Percentiles rank a stretch among this genome's conserved stretches.
Evolutionary conservation across 1,284 basidiomycete genomes (phyloP).

Genomic region (Ceratobasidium sp.): DNA sequence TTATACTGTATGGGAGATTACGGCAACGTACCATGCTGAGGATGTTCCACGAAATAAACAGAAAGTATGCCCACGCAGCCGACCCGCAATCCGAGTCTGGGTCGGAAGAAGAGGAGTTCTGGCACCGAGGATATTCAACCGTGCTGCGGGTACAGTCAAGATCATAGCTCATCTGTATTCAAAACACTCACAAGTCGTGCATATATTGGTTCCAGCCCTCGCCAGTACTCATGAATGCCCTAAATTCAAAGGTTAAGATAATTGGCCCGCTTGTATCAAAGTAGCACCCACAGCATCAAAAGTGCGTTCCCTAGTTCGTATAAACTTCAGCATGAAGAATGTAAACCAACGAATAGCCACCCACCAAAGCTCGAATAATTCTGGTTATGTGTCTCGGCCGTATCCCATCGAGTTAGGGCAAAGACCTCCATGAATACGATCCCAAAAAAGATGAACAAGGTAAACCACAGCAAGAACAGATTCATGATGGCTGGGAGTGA

Average conservation of each 20-base stretch:
- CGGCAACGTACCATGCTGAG: conserved; percentile 82
- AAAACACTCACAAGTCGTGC: conserved; percentile 84
- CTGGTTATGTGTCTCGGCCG: conserved; percentile 70
- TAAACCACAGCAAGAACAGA: conserved; percentile 87
- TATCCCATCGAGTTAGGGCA: conserved; percentile 87
- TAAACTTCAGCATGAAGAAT: conserved; percentile 77
- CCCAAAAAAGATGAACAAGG: conserved; percentile 90
- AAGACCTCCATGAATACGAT: conserved; percentile 94
- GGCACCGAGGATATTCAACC: conserved; percentile 82
- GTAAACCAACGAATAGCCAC: conserved; percentile 84
- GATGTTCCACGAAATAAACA: conserved; percentile 97
- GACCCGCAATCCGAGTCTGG: conserved; percentile 90
- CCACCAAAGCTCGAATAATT: conserved; percentile 87
- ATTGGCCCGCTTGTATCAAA: background rate
- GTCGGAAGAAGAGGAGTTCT: conserved; percentile 58
- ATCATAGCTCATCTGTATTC: conserved; percentile 53
- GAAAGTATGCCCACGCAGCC: conserved; percentile 77
- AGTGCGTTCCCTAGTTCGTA: conserved; percentile 62
- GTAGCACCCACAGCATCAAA: conserved; percentile 5
- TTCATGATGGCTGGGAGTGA: conserved; percentile 89
- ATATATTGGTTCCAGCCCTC: conserved; percentile 96
- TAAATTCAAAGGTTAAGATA: background rate
- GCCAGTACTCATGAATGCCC: conserved; percentile 75
- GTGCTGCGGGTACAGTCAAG: conserved; percentile 56
- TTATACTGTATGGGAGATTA: background rate